These are phyloP conservation scores for Podila epicladia DNA, from an alignment of 192 early-diverging fungal species.

Conservation along the genomic window DNA sequence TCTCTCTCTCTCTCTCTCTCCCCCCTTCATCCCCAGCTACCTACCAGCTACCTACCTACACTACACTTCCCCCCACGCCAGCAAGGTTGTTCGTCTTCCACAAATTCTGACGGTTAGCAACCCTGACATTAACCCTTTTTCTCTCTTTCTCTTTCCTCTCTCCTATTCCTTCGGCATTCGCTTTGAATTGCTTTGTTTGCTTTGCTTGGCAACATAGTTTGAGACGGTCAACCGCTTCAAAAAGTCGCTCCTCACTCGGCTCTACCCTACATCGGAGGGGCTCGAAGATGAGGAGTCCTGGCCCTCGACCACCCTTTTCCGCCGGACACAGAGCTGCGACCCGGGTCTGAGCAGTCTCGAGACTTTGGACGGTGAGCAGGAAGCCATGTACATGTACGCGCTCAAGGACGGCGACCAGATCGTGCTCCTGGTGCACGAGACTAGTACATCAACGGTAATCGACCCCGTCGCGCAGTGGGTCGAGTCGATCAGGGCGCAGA, in stretches of 20 bases:
- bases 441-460: background rate
- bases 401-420: constrained; percentile 44
- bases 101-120: constrained; percentile 1
- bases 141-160: background rate
- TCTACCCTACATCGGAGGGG: constrained; percentile 17
- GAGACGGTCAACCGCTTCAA: constrained; percentile 46
- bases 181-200: background rate
- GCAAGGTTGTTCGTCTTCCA: background rate
- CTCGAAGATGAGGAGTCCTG: constrained; percentile 27
- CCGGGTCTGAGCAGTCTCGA: constrained; percentile 12
- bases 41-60: background rate
- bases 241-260: constrained; percentile 30
- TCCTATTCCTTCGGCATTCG: background rate
- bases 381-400: constrained; percentile 48
- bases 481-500: constrained; percentile 35
- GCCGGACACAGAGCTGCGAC: constrained; percentile 5
- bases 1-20: background rate
- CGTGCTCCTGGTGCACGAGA: constrained; percentile 30
- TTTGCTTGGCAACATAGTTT: constrained; percentile 5
- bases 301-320: constrained; percentile 26
- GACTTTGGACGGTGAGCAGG: constrained; percentile 40
- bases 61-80: background rate
- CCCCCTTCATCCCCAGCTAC: background rate
- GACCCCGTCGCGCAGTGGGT: constrained; percentile 45
- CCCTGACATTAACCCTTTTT: background rate